phyloP scores from a whole-genome alignment of 371 early-diverging fungal genomes.

The Mortierella sp. region DNA sequence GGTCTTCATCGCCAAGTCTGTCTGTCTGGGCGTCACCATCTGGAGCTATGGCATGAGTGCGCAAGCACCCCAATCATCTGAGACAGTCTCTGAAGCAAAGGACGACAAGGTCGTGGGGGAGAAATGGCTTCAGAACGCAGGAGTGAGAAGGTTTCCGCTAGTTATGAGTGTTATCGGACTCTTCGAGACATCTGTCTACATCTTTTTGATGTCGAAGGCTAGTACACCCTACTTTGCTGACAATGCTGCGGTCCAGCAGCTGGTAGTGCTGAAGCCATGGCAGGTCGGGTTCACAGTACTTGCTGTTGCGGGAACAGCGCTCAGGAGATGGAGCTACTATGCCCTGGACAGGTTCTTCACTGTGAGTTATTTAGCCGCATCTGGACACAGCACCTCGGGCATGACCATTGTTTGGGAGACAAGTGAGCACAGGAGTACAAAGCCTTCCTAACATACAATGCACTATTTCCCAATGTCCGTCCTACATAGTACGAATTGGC shows the following conservation, averaged over 20 bases:
- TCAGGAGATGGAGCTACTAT: constrained; percentile 1
- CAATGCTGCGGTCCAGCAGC: not conserved
- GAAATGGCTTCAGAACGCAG: not conserved
- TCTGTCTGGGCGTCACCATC: not conserved
- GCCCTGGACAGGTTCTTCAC: not conserved
- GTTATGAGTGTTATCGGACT: not conserved
- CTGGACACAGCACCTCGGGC: no score
- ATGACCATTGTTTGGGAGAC: no score
- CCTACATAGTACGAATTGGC: constrained; percentile 10
- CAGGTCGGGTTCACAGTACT: not conserved
- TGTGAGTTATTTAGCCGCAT: no score
- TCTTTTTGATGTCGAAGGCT: not conserved
- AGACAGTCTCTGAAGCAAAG: not conserved
- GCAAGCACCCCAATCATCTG: not conserved
- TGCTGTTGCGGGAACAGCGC: not conserved
- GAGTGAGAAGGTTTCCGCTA: not conserved
- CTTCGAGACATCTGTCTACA: not conserved
- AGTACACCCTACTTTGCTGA: not conserved
- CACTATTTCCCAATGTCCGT: not conserved
- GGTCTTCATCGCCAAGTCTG: not conserved
- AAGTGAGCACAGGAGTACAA: no score
- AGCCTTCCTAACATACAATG: no score
- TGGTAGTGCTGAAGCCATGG: constrained; percentile 3
- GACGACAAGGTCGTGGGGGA: not conserved
- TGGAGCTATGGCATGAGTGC: not conserved